Evolutionary conservation across 495 filamentous ascomycete genomes (phyloP).

Genomic region (Geoglossum glabrum): DNA sequence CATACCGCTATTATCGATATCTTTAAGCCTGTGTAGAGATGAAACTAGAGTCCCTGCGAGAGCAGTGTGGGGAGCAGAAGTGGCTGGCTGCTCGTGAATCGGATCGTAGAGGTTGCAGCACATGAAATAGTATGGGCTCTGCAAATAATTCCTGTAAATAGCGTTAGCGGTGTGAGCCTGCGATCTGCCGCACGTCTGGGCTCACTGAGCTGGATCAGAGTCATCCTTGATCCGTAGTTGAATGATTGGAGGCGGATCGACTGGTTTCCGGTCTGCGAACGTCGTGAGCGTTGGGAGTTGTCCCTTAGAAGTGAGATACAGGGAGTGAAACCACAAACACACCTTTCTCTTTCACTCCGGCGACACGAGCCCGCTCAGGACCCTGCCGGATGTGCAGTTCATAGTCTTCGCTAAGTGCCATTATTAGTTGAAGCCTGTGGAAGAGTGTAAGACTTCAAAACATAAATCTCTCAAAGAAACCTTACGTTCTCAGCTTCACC

Average conservation of each 20-base stretch:
- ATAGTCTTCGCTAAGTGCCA: slow-evolving; percentile 26
- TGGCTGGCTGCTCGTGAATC: slow-evolving; percentile 35
- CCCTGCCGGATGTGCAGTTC: slow-evolving; percentile 46
- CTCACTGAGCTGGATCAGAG: slow-evolving; percentile 55
- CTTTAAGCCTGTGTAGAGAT: slow-evolving; percentile 82
- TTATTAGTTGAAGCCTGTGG: slow-evolving; percentile 1
- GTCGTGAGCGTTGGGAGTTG: not conserved
- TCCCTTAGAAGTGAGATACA: not conserved
- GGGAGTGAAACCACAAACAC: slow-evolving; percentile 6
- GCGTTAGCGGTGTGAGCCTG: slow-evolving; percentile 7
- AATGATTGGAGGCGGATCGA: slow-evolving; percentile 87
- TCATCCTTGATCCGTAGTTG: slow-evolving; percentile 55
- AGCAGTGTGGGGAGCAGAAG: slow-evolving; percentile 29
- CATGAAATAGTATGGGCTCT: slow-evolving; percentile 74
- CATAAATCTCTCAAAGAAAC: not conserved
- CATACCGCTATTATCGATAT: slow-evolving; percentile 61
- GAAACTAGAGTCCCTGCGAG: slow-evolving; percentile 73
- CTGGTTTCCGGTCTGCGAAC: slow-evolving; percentile 63
- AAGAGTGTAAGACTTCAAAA: slow-evolving; percentile 1
- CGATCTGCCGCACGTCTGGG: slow-evolving; percentile 1
- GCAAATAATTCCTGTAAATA: slow-evolving; percentile 41
- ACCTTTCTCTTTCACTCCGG: slow-evolving; percentile 56
- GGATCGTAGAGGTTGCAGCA: slow-evolving; percentile 47
- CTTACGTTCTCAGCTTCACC: slow-evolving; percentile 7
- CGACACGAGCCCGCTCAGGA: slow-evolving; percentile 43